Conservation (phyloP, 345 rosid genomes). For the Ailanthus altissimus region DNA sequence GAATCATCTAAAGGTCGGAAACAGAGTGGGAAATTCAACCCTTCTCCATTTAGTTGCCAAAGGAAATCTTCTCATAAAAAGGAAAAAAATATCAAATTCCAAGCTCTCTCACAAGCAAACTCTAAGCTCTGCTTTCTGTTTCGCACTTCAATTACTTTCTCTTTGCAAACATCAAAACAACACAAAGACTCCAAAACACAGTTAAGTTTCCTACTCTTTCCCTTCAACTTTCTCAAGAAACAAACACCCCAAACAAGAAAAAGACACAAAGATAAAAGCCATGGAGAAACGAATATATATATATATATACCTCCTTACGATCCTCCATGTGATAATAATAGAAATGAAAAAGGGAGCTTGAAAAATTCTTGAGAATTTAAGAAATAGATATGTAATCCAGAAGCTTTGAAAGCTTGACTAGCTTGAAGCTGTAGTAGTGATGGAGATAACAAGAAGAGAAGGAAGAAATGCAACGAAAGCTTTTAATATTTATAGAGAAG, state of each 20-base stretch:
- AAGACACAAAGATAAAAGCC: neutral
- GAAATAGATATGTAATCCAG: too few relatives aligned
- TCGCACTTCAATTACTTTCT: neutral
- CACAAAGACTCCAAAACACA: neutral
- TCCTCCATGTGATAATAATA: slow-evolving; percentile 49
- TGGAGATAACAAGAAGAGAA: neutral
- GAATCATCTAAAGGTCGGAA: neutral
- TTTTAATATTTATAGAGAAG: neutral
- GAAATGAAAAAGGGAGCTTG: neutral
- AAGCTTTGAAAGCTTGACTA: neutral
- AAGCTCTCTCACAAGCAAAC: neutral
- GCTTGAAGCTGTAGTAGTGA: neutral
- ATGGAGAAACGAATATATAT: too few relatives aligned
- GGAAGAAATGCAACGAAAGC: neutral
- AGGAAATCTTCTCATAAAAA: neutral
- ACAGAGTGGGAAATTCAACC: neutral
- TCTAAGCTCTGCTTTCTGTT: neutral
- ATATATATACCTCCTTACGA: slow-evolving; percentile 51
- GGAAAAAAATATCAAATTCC: too few relatives aligned
- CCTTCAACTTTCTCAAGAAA: neutral
- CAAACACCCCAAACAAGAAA: neutral
- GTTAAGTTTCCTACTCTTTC: neutral
- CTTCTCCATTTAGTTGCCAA: neutral
- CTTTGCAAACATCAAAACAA: neutral
- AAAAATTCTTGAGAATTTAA: neutral